Evolutionary conservation across 495 filamentous ascomycete species (phyloP).

Genomic region (Podospora fimiseda): DNA sequence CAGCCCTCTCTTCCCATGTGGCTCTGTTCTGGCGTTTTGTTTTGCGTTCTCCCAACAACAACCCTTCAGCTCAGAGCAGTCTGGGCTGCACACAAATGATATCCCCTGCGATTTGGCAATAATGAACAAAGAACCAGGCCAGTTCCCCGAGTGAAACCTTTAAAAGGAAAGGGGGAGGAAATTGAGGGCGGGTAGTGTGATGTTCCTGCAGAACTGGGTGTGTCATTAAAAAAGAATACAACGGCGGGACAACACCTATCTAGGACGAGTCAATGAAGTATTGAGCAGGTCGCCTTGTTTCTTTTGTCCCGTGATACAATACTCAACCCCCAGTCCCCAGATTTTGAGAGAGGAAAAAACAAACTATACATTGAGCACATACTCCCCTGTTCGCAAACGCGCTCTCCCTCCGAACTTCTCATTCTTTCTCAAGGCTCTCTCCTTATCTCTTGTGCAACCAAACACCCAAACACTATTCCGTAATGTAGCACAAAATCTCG

Average conservation of each 20-base stretch:
- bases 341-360: neutral
- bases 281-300: neutral
- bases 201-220: neutral
- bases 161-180: neutral
- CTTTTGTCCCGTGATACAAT: neutral
- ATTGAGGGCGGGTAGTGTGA: neutral
- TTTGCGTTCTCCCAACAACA: too few species aligned
- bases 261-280: neutral
- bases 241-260: neutral
- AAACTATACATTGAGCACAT: too few species aligned
- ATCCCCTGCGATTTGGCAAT: neutral
- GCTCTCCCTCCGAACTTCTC: too few species aligned
- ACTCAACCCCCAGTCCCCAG: neutral
- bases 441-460: too few species aligned
- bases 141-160: neutral
- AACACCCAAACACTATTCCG: too few species aligned
- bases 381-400: too few species aligned
- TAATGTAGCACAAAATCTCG: too few species aligned
- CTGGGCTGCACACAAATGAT: conserved; percentile 1
- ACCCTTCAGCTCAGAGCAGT: neutral
- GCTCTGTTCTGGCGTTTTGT: conserved; percentile 8
- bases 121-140: neutral
- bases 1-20: conserved; percentile 2
- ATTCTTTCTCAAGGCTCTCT: too few species aligned
- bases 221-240: neutral